A percentile compares a stretch with the other conserved stretches of the same genome.
Evolutionary conservation across 768 basidiomycete species (phyloP).

Genomic region (Rhizopogon vinicolor): DNA sequence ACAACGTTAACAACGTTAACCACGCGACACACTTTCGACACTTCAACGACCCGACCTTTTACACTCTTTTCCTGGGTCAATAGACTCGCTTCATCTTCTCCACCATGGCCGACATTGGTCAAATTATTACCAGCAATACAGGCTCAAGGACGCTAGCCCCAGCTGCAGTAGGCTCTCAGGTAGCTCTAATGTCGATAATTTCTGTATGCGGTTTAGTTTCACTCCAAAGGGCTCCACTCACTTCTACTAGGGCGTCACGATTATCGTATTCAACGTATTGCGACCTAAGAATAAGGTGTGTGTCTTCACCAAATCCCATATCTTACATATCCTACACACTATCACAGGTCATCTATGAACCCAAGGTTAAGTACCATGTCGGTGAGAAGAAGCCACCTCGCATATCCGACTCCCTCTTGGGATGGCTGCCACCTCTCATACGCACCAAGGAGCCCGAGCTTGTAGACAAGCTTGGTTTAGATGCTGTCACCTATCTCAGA

Average conservation of each 20-base stretch:
- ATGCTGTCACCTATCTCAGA: conserved; percentile 89
- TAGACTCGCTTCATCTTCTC: conserved; percentile 12
- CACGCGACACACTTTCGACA: neutral
- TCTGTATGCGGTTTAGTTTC: conserved; percentile 49
- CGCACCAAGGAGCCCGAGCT: conserved; percentile 86
- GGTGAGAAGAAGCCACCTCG: conserved; percentile 74
- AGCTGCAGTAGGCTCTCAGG: conserved; percentile 75
- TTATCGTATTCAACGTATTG: conserved; percentile 76
- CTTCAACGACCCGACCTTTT: conserved; percentile 8
- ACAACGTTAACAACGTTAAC: neutral
- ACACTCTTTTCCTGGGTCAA: conserved; percentile 17
- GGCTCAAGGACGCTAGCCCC: conserved; percentile 66
- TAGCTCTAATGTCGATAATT: conserved; percentile 64
- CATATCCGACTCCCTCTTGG: conserved; percentile 77
- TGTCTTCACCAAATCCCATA: neutral
- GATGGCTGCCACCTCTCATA: conserved; percentile 87
- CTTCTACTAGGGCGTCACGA: conserved; percentile 49
- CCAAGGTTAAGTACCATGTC: conserved; percentile 88
- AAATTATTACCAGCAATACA: conserved; percentile 28
- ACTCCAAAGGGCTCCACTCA: conserved; percentile 1
- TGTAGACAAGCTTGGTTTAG: conserved; percentile 83
- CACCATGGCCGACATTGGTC: conserved; percentile 27
- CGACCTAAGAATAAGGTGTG: conserved; percentile 86
- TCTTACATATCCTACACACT: neutral
- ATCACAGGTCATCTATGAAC: conserved; percentile 79